These are phyloP conservation scores for Naganishia vaughanmartiniae DNA, from an alignment of 768 basidiomycete genomes.

Conservation along the genomic window DNA sequence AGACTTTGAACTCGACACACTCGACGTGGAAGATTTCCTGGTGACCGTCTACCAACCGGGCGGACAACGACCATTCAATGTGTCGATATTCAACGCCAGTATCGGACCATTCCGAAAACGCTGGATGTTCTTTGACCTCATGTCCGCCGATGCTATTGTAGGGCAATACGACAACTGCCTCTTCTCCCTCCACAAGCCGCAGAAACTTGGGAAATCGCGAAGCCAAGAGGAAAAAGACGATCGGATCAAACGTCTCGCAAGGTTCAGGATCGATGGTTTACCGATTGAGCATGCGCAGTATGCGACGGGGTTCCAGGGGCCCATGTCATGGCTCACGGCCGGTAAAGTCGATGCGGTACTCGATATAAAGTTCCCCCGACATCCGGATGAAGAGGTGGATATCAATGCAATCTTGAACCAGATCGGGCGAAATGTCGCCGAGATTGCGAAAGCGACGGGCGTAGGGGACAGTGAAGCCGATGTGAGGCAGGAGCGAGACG, in stretches of 20 bases:
- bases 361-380: conserved; percentile 93
- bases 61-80: conserved; percentile 70
- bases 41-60: conserved; percentile 92
- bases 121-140: conserved; percentile 93
- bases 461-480: not conserved
- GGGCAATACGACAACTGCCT: conserved; percentile 97
- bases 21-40: conserved; percentile 87
- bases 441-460: conserved; percentile 41
- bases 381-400: conserved; percentile 65
- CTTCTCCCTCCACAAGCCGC: conserved; percentile 84
- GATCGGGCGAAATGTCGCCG: conserved; percentile 78
- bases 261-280: conserved; percentile 93
- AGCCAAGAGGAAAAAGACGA: conserved; percentile 69
- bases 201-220: conserved; percentile 78
- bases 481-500: not conserved
- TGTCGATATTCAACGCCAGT: conserved; percentile 81
- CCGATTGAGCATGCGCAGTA: conserved; percentile 92
- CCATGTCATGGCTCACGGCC: conserved; percentile 95
- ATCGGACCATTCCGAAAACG: conserved; percentile 78
- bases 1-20: conserved; percentile 85
- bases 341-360: conserved; percentile 95
- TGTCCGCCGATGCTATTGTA: conserved; percentile 90
- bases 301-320: conserved; percentile 72
- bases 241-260: conserved; percentile 44
- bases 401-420: conserved; percentile 83